These are phyloP conservation scores for Astragalus glycyphyllos DNA, from an alignment of 306 rosid species.

Conservation along the genomic window DNA sequence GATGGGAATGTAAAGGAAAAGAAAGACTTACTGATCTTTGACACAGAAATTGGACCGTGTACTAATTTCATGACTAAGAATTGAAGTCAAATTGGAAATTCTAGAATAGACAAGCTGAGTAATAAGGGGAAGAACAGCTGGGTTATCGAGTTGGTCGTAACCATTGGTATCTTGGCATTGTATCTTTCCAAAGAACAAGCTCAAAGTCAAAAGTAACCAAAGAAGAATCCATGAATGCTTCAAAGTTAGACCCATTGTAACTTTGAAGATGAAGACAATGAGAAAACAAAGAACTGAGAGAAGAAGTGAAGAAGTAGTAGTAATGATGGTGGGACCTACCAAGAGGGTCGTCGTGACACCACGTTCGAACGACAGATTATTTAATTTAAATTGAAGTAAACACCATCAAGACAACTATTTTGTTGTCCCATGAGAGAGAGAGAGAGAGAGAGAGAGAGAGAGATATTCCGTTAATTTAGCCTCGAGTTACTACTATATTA, in stretches of 20 bases:
- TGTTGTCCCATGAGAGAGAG: not conserved
- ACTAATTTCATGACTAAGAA: slow-evolving; percentile 59
- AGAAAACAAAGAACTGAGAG: not conserved
- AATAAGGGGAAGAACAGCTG: slow-evolving; percentile 69
- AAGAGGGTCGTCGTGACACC: slow-evolving; percentile 40
- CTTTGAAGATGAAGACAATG: too few species aligned
- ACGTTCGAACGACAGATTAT: slow-evolving; percentile 48
- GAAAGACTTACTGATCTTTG: slow-evolving; percentile 68
- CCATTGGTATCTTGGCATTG: slow-evolving; percentile 64
- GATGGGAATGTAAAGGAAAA: not conserved
- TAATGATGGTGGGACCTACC: slow-evolving; percentile 47
- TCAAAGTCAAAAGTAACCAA: slow-evolving; percentile 46
- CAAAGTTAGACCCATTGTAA: too few species aligned
- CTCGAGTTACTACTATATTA: not conserved
- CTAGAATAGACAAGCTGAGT: slow-evolving; percentile 63
- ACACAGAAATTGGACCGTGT: slow-evolving; percentile 72
- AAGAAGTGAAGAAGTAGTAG: not conserved
- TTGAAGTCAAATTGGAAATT: slow-evolving; percentile 70
- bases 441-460: not conserved
- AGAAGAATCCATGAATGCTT: slow-evolving; percentile 33
- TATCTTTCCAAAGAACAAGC: slow-evolving; percentile 47
- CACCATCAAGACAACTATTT: not conserved
- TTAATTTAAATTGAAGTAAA: too few species aligned
- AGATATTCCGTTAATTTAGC: slow-evolving; percentile 32
- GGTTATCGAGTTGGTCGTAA: slow-evolving; percentile 58